Percentiles rank a stretch among this genome's conserved stretches.
Evolutionary conservation across 2,329 filamentous ascomycete genomes (phyloP).

Genomic region (Clathrospora elynae): DNA sequence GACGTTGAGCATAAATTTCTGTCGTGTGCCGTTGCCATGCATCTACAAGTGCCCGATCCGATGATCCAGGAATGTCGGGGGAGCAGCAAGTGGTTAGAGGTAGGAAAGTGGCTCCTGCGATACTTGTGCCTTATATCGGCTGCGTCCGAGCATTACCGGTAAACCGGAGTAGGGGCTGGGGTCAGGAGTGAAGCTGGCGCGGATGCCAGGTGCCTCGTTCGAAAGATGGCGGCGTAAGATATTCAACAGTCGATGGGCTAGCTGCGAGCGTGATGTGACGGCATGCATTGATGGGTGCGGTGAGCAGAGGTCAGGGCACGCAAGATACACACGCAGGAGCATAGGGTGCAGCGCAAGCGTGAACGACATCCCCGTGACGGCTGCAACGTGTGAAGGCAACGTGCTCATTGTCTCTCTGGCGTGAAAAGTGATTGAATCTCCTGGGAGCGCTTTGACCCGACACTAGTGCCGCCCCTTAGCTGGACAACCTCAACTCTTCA

Average conservation of each 20-base stretch:
- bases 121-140: constrained; percentile 19
- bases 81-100: constrained; percentile 12
- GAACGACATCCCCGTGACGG: constrained; percentile 1
- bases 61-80: constrained; percentile 18
- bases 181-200: constrained; percentile 20
- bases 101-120: constrained; percentile 13
- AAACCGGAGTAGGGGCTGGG: constrained; percentile 16
- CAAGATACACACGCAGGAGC: too few species aligned
- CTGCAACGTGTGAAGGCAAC: constrained; percentile 10
- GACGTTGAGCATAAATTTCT: constrained; percentile 25
- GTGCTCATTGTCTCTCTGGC: constrained; percentile 15
- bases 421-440: constrained; percentile 18
- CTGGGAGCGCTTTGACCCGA: constrained; percentile 15
- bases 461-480: constrained; percentile 28
- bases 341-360: too few species aligned
- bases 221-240: constrained; percentile 13
- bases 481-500: constrained; percentile 29
- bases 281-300: background rate
- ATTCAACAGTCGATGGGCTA: constrained; percentile 24
- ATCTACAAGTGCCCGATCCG: constrained; percentile 29
- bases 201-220: constrained; percentile 4
- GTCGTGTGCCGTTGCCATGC: constrained; percentile 34
- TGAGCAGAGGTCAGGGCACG: too few species aligned
- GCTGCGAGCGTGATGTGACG: constrained; percentile 14
- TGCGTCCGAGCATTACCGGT: constrained; percentile 19